phyloP scores from a whole-genome alignment of 75 land plant genomes.

The Gnetum montanum region DNA sequence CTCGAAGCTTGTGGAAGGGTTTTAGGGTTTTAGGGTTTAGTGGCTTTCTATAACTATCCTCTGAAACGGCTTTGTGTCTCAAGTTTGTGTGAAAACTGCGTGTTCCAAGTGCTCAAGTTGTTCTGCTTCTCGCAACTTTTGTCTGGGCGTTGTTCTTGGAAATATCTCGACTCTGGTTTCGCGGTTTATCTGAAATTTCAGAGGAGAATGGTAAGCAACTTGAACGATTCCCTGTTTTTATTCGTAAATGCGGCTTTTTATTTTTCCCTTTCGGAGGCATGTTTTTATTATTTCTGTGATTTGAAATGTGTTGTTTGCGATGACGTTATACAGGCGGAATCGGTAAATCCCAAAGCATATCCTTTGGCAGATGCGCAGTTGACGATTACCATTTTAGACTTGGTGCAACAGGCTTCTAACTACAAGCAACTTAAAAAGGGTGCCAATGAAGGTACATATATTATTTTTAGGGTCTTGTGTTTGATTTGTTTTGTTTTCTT shows the following conservation, averaged over 20 bases:
- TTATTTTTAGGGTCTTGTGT: background rate
- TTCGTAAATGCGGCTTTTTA: background rate
- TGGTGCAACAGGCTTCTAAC: conserved; percentile 62
- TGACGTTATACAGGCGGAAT: conserved; percentile 14
- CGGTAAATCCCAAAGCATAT: conserved; percentile 59
- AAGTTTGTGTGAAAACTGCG: background rate
- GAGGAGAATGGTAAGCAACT: background rate
- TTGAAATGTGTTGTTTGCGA: background rate
- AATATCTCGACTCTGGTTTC: too few species aligned
- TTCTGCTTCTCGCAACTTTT: too few species aligned
- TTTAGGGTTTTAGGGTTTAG: background rate
- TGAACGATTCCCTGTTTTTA: background rate
- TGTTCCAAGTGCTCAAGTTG: too few species aligned
- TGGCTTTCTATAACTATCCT: background rate
- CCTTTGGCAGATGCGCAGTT: conserved; percentile 62
- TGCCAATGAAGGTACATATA: conserved; percentile 59
- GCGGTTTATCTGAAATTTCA: too few species aligned
- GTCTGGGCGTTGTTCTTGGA: too few species aligned
- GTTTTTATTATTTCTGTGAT: too few species aligned
- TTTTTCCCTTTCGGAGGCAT: too few species aligned
- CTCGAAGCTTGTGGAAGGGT: too few species aligned
- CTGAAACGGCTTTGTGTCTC: too few species aligned
- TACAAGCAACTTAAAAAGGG: conserved; percentile 74
- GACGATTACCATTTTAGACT: conserved; percentile 49
- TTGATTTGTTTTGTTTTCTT: background rate